phyloP scores from a whole-genome alignment of 225 moss, liverwort and hornwort genomes.

The Sphagnum tenellum region DNA sequence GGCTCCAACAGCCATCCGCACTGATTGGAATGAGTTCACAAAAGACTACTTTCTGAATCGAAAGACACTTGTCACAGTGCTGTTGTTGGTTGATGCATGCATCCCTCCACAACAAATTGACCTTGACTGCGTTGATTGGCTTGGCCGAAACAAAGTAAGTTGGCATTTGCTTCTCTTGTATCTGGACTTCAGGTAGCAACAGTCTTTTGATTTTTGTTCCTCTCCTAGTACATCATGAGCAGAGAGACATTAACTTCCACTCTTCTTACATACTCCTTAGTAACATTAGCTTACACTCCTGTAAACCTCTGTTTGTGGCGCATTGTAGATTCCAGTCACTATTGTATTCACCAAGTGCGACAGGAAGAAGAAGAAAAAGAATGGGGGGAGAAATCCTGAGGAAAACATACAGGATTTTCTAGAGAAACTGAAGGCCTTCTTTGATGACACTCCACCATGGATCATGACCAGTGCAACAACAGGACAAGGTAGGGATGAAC shows the following conservation, averaged over 20 bases:
- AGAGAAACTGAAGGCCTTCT: conserved; percentile 52
- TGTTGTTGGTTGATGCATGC: conserved; percentile 82
- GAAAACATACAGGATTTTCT: conserved; percentile 82
- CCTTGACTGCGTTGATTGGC: conserved; percentile 84
- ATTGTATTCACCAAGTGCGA: conserved; percentile 97
- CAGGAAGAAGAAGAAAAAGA: conserved; percentile 91
- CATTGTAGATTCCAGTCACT: conserved; percentile 66
- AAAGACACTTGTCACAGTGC: conserved; percentile 66
- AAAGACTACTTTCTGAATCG: conserved; percentile 82
- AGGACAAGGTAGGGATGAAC: conserved; percentile 87
- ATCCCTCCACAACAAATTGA: conserved; percentile 86
- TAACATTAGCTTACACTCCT: too few species aligned
- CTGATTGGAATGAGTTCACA: conserved; percentile 96
- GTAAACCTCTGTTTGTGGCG: too few species aligned
- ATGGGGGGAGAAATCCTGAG: conserved; percentile 86
- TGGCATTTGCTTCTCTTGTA: too few species aligned
- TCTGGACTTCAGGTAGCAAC: too few species aligned
- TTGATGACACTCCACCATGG: conserved; percentile 79
- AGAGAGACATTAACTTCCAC: too few species aligned
- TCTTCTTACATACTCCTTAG: too few species aligned
- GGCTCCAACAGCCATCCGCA: conserved; percentile 79
- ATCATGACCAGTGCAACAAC: conserved; percentile 91
- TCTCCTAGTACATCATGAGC: too few species aligned
- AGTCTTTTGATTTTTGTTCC: too few species aligned
- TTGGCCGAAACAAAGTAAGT: conserved; percentile 77